phyloP scores from a whole-genome alignment of 768 basidiomycete genomes.

The Tubosaeta sp. region DNA sequence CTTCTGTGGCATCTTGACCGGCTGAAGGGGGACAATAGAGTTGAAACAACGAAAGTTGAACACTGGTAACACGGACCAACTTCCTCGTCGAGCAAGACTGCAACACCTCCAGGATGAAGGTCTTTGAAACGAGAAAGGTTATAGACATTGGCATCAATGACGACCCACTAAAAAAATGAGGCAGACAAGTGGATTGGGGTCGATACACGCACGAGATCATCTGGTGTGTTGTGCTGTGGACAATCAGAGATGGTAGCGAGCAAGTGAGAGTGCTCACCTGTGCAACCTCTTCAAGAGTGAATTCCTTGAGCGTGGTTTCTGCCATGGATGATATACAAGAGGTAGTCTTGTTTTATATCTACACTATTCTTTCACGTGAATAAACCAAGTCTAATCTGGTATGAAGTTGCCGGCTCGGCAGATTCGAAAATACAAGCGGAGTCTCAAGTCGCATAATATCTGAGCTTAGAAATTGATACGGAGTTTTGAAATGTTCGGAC shows the following conservation, averaged over 20 bases:
- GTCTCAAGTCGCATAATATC: not conserved
- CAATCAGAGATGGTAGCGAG: not conserved
- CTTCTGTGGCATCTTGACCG: conserved; percentile 82
- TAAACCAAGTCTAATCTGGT: not conserved
- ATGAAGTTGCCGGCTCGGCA: not conserved
- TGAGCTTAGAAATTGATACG: not conserved
- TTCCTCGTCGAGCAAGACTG: conserved; percentile 73
- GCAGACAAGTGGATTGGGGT: not conserved
- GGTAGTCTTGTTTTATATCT: conserved; percentile 2
- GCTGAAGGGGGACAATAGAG: conserved; percentile 38
- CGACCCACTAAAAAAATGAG: conserved; percentile 57
- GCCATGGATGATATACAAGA: conserved; percentile 15
- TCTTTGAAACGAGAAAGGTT: conserved; percentile 76
- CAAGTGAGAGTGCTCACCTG: conserved; percentile 33
- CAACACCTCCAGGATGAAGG: conserved; percentile 80
- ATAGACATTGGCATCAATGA: conserved; percentile 81
- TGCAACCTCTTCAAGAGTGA: conserved; percentile 57
- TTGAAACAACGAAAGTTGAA: not conserved
- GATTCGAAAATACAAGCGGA: not conserved
- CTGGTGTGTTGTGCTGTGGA: conserved; percentile 65
- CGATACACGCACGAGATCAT: conserved; percentile 57
- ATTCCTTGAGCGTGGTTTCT: conserved; percentile 37
- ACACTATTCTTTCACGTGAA: conserved; percentile 9
- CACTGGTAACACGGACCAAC: conserved; percentile 50
- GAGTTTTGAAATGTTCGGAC: no score